Base-by-base conservation (phyloP, 225 moss, liverwort and hornwort species). In the Climacium dendroides region DNA sequence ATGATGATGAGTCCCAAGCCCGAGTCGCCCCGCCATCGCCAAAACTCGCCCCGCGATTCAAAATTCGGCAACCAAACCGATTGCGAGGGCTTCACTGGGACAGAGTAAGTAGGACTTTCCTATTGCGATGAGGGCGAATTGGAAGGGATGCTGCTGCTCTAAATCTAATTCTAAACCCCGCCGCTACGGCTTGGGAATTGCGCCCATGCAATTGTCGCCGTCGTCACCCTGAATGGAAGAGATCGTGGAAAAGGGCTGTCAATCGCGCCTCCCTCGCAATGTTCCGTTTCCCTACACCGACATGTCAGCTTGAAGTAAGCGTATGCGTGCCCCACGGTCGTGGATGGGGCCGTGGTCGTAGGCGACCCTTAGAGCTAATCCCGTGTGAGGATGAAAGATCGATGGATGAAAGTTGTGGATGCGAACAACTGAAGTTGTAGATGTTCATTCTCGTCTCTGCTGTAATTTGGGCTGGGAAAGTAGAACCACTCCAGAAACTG, bases 11-110 rank as follows among this genome's bases (percentile, higher is more conserved):
- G 70, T 84, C 80, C 80, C 87, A 47, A 75, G 84, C 45, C 86
- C 88, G n/a, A 86, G 83, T 50, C 91, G 88, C 74, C 90, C 91
- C 86, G 91, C 91, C 91, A 91, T 91, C 88, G 85, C 83, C 88
- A 79, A 83, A 79, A 45, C 50, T 48, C 50, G 75, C 59, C 79
- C 32, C 80, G 57, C 19, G 26, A 79, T 60, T 60, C 73, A 74
- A 65, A 78, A 45, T 66, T 65, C 76, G 60, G 66, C 34, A 29
- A 63, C 32, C 48, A 32, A 66, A 47, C 41, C 50, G 39, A 71
- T 70, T 52, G 69, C 86, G 52, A 73, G 62, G 85, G 85, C 87
- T 83, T 50, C 67, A 35, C 39, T 43, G 53, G 9, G 18, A 74
- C 89, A 86, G 67, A 70, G 35, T 30, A 70, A 39, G 20, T 13